Evolutionary conservation across 1,284 basidiomycete species (phyloP), one percentile per base, ranked within the genome.

Genomic region (Moesziomyces antarcticus): DNA sequence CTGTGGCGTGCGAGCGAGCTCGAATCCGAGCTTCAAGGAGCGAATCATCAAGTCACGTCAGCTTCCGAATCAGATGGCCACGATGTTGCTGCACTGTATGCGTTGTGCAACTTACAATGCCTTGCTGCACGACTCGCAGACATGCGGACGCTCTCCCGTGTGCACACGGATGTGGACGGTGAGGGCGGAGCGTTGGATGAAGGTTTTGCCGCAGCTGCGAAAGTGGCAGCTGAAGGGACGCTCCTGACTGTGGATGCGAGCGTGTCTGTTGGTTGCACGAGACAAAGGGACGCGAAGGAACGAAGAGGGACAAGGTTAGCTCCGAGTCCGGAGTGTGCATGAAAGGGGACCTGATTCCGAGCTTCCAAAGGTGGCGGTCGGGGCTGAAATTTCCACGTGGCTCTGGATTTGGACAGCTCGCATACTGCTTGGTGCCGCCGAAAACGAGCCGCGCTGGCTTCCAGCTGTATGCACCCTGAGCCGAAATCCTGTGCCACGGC

Each of bases 81-180:
- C n/a, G n/a, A n/a, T n/a, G n/a, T n/a, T n/a, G n/a, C n/a, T n/a
- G n/a, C n/a, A n/a, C n/a, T n/a, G 27, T 5, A 9, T 8, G 35
- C 33, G n/a, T n/a, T 25, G 24, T 8, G 20, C 14, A 1, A 74
- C 74, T 64, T 56, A 77, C 69, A 82, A 82, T 4, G 80, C 77
- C 44, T 81, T 79, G 56, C 57, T 55, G 58, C 82, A 82, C 90
- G 93, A 20, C 88, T 91, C 16, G 61, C 93, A 94, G 53, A 88
- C 88, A 82, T 94, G 92, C 9, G 93, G 93, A 80, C 92, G 92
- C 85, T 94, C 79, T 16, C 80, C 78, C 1, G 93, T 93, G 79
- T 94, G 93, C 9, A 93, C 91, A 44, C 93, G 89, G 55, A 89
- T 87, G 83, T 94, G 93, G 5, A 94, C 93, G 53, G 91, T 91